These are phyloP conservation scores for Cicer cuneatum DNA, from an alignment of 306 rosid genomes.

Conservation along the genomic window DNA sequence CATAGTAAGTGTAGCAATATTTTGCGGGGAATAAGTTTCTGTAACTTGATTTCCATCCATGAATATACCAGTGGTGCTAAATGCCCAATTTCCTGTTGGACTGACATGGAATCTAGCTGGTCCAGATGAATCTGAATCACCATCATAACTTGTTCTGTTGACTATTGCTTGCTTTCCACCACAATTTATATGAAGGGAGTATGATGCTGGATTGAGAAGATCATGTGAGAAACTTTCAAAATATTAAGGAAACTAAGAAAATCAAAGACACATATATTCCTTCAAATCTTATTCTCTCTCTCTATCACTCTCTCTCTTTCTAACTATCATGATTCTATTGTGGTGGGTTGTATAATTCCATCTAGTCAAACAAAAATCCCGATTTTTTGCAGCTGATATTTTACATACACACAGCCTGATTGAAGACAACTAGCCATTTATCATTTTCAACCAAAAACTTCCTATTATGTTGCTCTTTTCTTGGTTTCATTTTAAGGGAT, in stretches of 20 bases:
- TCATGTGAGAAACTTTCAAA: neutral
- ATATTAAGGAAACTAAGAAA: neutral
- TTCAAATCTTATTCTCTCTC: neutral
- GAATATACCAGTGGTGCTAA: constrained; percentile 62
- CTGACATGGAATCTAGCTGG: neutral
- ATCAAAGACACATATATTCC: neutral
- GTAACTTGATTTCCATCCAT: neutral
- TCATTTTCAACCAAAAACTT: neutral
- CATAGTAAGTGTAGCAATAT: neutral
- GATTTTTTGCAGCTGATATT: constrained; percentile 2
- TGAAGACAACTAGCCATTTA: neutral
- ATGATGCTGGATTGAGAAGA: neutral
- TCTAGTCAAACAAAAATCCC: neutral
- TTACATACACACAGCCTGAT: neutral
- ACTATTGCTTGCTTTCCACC: constrained; percentile 35
- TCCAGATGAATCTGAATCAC: neutral
- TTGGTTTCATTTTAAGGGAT: too few relatives aligned
- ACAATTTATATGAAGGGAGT: constrained; percentile 47
- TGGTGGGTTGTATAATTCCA: neutral
- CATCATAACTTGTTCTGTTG: constrained; percentile 34
- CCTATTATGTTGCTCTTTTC: too few relatives aligned
- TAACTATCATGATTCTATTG: neutral
- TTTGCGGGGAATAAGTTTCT: neutral
- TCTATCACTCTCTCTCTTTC: neutral
- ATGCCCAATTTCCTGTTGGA: constrained; percentile 48